Evolutionary conservation across 768 basidiomycete species (phyloP), one percentile per base, ranked within the genome.

Genomic region (Panaeolus papilionaceus): DNA sequence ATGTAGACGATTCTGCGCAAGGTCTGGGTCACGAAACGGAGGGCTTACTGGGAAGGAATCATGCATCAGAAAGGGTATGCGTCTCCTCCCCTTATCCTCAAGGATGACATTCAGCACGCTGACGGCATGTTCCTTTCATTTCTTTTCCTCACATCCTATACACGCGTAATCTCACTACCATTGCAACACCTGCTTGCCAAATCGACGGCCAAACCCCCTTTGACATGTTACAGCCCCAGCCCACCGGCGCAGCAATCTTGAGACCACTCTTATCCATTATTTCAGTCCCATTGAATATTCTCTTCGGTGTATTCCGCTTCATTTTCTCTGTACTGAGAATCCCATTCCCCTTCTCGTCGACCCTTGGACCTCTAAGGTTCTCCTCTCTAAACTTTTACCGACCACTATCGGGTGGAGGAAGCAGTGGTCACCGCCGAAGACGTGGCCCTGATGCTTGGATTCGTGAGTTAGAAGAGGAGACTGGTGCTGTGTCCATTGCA

Each of bases 401-500:
- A 2, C 79, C 82, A 10, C 71, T 80, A 3, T 54, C 77, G 64
- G 61, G 54, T 23, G 61, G 38, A 33, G 66, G 20, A 16, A 45
- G 42, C 7, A 63, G 81, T 62, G 77, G 78, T 54, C 65, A 77
- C 38, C 73, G 47, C 20, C 47, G 76, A 66, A 79, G 86, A n/a
- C 82, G 86, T 16, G 90, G 88, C 0, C 84, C 88, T 0, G 93
- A 93, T 69, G 83, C 89, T 33, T 95, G 93, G 91, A 83, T 96
- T 18, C 85, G 89, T 23, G 87, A 90, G 38, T 83, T 96, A 4
- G 94, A 96, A 75, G 93, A 95, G 67, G 92, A 94, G 75, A 94
- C 93, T 0, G 93, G 94, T 4, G 93, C 92, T 0, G 79, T 89
- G 16, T 88, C 83, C 65, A 80, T 90, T 51, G 85, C 85, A 61